Conservation (phyloP, 2,329 filamentous ascomycete species). For the Orbilia ellipsospora region DNA sequence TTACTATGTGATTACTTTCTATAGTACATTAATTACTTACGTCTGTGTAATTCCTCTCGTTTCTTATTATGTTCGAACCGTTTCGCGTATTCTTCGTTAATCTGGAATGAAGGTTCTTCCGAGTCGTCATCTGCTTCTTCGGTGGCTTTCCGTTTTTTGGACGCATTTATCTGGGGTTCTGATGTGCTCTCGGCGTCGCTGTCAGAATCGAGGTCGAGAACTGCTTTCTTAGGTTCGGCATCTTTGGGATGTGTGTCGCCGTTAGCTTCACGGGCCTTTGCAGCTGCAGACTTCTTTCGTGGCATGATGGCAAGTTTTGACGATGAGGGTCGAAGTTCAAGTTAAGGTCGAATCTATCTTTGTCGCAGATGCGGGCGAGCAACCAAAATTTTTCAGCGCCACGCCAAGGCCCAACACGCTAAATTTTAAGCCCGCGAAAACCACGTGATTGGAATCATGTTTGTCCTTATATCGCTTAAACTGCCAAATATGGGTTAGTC, state of each 20-base stretch:
- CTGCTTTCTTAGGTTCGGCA: constrained; percentile 26
- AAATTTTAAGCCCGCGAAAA: constrained; percentile 35
- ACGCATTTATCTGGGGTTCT: background rate
- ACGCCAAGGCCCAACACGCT: background rate
- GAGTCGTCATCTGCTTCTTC: constrained; percentile 32
- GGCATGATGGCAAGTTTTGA: constrained; percentile 18
- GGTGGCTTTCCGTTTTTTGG: constrained; percentile 47
- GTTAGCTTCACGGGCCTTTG: constrained; percentile 45
- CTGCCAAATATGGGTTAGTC: constrained; percentile 1
- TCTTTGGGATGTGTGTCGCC: constrained; percentile 44
- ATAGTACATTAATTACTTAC: constrained; percentile 61
- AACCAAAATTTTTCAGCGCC: constrained; percentile 31
- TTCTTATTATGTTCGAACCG: constrained; percentile 98
- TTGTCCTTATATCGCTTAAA: constrained; percentile 37
- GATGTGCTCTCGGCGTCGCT: constrained; percentile 29
- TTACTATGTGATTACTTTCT: constrained; percentile 57
- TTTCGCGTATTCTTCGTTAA: constrained; percentile 89
- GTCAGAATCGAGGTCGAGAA: constrained; percentile 45
- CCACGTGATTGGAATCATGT: constrained; percentile 20
- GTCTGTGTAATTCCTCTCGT: constrained; percentile 81
- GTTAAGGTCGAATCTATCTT: background rate
- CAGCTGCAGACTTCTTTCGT: constrained; percentile 50
- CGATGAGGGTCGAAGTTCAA: constrained; percentile 4
- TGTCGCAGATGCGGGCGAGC: constrained; percentile 1
- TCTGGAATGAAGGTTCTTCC: constrained; percentile 70